phyloP scores from a whole-genome alignment of 176 grass and related monocot species.

The Tuctoria greenei region DNA sequence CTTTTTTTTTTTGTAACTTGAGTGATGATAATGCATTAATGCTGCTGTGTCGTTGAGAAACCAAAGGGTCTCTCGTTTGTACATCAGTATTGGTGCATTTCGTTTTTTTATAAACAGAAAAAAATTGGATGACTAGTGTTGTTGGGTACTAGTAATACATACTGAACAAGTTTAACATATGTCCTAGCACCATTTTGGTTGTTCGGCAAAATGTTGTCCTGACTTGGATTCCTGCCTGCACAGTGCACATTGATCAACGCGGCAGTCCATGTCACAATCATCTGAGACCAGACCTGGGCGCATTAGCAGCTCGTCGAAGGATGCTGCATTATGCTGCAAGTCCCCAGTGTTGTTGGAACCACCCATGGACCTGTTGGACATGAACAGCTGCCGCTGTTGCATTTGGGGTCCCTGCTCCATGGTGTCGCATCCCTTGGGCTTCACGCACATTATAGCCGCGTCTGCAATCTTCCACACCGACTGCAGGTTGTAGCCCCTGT shows the following conservation, averaged over 20 bases:
- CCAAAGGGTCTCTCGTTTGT: not conserved
- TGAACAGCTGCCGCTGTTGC: slow-evolving; percentile 27
- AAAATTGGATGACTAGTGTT: not conserved
- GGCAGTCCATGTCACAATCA: not conserved
- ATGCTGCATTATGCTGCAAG: slow-evolving; percentile 12
- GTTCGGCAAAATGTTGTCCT: not conserved
- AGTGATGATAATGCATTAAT: not conserved
- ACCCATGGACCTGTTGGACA: slow-evolving; percentile 43
- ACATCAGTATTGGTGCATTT: not conserved
- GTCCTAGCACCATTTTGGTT: not conserved
- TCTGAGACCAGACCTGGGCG: not conserved
- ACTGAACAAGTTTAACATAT: not conserved
- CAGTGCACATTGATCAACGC: not conserved
- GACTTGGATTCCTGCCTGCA: not conserved
- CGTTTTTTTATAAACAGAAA: not conserved
- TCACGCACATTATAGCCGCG: slow-evolving; percentile 75
- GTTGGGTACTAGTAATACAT: not conserved
- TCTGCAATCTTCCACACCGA: slow-evolving; percentile 93
- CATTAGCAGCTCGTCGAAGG: slow-evolving; percentile 28
- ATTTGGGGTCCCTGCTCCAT: slow-evolving; percentile 52
- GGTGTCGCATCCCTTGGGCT: slow-evolving; percentile 70
- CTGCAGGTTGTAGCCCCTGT: slow-evolving; percentile 58
- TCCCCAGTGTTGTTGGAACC: not conserved
- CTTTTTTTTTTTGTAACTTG: not conserved
- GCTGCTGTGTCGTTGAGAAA: not conserved